These are phyloP conservation scores for Lactifluus subvellereus DNA, from an alignment of 768 basidiomycete species.

Conservation along the genomic window DNA sequence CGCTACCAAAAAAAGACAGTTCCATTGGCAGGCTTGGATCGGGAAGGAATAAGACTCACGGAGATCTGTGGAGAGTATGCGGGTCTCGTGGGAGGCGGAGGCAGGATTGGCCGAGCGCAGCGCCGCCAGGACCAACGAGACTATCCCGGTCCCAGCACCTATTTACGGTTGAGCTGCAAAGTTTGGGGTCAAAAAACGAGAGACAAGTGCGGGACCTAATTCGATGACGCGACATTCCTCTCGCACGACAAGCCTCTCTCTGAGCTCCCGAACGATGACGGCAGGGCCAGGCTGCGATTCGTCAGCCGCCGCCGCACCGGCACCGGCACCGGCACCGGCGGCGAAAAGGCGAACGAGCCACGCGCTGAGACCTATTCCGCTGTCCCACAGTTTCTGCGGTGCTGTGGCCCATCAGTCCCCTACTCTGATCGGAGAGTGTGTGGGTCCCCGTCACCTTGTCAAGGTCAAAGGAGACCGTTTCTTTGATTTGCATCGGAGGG, in stretches of 20 bases:
- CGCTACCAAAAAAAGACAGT: conserved; percentile 35
- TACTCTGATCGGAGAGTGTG: not conserved
- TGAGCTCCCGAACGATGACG: conserved; percentile 26
- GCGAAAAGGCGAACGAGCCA: conserved; percentile 51
- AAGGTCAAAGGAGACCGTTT: conserved; percentile 85
- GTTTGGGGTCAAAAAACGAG: not conserved
- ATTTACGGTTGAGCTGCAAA: not conserved
- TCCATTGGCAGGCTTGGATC: not conserved
- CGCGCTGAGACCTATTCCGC: conserved; percentile 78
- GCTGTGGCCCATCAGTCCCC: conserved; percentile 4
- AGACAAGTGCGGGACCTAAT: conserved; percentile 44
- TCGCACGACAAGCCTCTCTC: conserved; percentile 37
- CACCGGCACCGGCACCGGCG: not conserved
- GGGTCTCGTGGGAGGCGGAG: conserved; percentile 12
- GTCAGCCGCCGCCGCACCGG: not conserved
- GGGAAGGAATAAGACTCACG: conserved; percentile 20
- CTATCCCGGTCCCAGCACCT: conserved; percentile 86
- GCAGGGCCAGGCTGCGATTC: not conserved
- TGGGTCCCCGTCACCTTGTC: conserved; percentile 63
- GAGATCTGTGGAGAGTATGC: conserved; percentile 25
- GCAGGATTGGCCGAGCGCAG: conserved; percentile 39
- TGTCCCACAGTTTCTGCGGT: conserved; percentile 92
- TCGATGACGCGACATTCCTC: conserved; percentile 51
- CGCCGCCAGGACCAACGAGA: conserved; percentile 58
- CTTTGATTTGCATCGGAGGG: conserved; percentile 47